Percentiles rank a stretch among this genome's conserved stretches.
phyloP scores from a whole-genome alignment of 1,284 basidiomycete genomes.

The Cryptococcus sp. region DNA sequence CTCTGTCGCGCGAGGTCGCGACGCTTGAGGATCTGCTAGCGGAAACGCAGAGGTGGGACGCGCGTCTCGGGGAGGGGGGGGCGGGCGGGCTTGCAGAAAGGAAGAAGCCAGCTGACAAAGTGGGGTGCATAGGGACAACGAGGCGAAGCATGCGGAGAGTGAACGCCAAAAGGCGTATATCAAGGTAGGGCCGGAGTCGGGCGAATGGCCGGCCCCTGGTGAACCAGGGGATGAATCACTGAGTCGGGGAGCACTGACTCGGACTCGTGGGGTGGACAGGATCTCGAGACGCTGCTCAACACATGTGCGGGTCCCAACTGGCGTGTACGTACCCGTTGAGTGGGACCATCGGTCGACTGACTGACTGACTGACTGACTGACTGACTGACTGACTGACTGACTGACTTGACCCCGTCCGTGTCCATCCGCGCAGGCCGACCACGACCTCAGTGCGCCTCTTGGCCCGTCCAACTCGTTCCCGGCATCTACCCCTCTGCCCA shows the following conservation, averaged over 20 bases:
- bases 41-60: slow-evolving; percentile 29
- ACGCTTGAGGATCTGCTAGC: slow-evolving; percentile 29
- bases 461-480: slow-evolving; percentile 10
- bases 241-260: background rate
- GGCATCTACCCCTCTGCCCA: slow-evolving; percentile 27
- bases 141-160: slow-evolving; percentile 32
- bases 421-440: slow-evolving; percentile 7
- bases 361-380: too few species aligned
- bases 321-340: slow-evolving; percentile 26
- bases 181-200: slow-evolving; percentile 20
- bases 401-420: too few species aligned
- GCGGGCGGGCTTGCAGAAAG: too few species aligned
- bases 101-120: background rate
- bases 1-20: slow-evolving; percentile 9
- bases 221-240: background rate
- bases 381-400: too few species aligned
- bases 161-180: slow-evolving; percentile 34
- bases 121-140: slow-evolving; percentile 30
- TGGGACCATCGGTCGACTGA: too few species aligned
- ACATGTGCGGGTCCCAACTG: slow-evolving; percentile 26
- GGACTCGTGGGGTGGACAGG: slow-evolving; percentile 15
- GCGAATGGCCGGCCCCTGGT: background rate
- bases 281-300: slow-evolving; percentile 32
- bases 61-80: background rate
- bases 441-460: slow-evolving; percentile 13